Evolutionary conservation across 192 early-diverging fungal species (phyloP).

Genomic region (Obelidium mucronatum): DNA sequence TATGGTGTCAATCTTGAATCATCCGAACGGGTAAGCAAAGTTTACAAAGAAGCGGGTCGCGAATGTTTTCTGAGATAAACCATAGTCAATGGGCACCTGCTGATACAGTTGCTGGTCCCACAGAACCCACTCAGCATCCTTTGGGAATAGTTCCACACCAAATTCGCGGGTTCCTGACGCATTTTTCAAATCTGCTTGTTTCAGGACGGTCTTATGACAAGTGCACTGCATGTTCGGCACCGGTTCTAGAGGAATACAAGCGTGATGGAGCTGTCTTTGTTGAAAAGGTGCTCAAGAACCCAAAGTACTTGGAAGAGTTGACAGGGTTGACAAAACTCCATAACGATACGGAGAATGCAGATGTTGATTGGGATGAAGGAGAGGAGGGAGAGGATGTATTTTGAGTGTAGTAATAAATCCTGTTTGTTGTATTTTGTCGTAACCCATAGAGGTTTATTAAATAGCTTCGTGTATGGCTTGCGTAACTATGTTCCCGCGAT

Average conservation of each 20-base stretch:
- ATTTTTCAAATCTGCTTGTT: constrained; percentile 86
- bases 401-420: no score
- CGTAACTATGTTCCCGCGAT: no score
- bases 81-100: constrained; percentile 64
- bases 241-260: constrained; percentile 67
- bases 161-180: constrained; percentile 88
- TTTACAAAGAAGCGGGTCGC: background rate
- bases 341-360: constrained; percentile 75
- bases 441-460: no score
- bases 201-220: constrained; percentile 83
- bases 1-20: constrained; percentile 86
- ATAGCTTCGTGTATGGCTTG: no score
- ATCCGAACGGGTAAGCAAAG: constrained; percentile 68
- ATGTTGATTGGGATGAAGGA: constrained; percentile 80
- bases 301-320: constrained; percentile 84
- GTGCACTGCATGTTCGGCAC: constrained; percentile 91
- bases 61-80: constrained; percentile 34
- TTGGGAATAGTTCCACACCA: constrained; percentile 92
- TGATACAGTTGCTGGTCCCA: constrained; percentile 43
- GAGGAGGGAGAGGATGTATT: no score
- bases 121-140: constrained; percentile 44
- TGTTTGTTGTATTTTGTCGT: no score
- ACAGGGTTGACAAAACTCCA: constrained; percentile 85
- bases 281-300: constrained; percentile 71
- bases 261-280: constrained; percentile 78